phyloP scores from a whole-genome alignment of 495 filamentous ascomycete genomes.

The Polyplosphaeria fusca region DNA sequence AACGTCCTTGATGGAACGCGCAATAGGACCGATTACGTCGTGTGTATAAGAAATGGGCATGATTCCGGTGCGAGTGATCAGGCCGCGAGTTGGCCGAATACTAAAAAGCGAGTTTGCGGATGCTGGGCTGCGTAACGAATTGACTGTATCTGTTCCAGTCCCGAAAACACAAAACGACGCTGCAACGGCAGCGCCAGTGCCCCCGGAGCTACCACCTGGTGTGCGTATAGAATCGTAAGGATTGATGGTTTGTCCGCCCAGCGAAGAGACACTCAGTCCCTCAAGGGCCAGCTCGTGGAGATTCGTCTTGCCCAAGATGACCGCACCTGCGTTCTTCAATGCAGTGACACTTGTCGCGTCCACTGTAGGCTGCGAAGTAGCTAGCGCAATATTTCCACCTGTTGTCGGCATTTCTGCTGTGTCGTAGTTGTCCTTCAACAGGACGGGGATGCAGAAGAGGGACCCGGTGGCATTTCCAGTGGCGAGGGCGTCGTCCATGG shows the following conservation, averaged over 20 bases:
- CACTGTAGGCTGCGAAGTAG: constrained; percentile 42
- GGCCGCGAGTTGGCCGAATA: constrained; percentile 57
- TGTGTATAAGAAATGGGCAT: constrained; percentile 62
- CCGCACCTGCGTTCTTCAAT: constrained; percentile 54
- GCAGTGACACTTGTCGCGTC: constrained; percentile 53
- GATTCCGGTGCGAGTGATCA: constrained; percentile 52
- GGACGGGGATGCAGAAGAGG: constrained; percentile 57
- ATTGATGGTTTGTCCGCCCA: constrained; percentile 62
- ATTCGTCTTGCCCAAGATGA: constrained; percentile 66
- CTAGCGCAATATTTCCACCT: constrained; percentile 50
- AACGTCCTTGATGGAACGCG: constrained; percentile 52
- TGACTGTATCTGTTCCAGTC: constrained; percentile 63
- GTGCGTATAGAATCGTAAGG: constrained; percentile 61
- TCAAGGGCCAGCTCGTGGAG: constrained; percentile 65
- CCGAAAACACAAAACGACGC: constrained; percentile 55
- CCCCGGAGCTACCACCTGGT: constrained; percentile 62
- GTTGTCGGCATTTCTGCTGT: constrained; percentile 54
- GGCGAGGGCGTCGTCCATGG: constrained; percentile 46
- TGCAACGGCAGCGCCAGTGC: constrained; percentile 60
- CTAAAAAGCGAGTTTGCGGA: constrained; percentile 62
- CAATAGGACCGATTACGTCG: constrained; percentile 61
- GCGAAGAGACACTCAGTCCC: constrained; percentile 56
- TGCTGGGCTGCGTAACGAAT: constrained; percentile 60
- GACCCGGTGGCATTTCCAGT: constrained; percentile 46
- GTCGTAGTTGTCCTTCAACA: constrained; percentile 65